Evolutionary conservation across 257 asterid species (phyloP).

Genomic region (Salvia hispanica): DNA sequence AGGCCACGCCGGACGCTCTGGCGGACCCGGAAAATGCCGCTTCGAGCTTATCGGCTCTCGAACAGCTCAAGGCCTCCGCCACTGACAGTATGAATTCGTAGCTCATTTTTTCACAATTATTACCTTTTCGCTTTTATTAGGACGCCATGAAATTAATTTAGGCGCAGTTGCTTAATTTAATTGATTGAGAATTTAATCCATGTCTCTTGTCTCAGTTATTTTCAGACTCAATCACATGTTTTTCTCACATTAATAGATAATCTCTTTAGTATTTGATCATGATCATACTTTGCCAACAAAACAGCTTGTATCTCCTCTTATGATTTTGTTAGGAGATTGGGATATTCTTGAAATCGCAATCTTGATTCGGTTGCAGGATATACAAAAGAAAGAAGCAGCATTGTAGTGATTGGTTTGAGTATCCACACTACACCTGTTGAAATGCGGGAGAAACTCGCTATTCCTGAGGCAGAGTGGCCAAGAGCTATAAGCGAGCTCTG

Average conservation of each 20-base stretch:
- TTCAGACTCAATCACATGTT: too few relatives aligned
- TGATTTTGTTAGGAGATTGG: not conserved
- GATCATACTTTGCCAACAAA: too few relatives aligned
- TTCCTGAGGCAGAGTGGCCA: slow-evolving; percentile 97
- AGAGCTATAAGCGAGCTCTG: slow-evolving; percentile 85
- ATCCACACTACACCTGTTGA: slow-evolving; percentile 87
- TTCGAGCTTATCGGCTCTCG: slow-evolving; percentile 41
- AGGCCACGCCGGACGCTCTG: slow-evolving; percentile 48
- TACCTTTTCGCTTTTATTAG: slow-evolving; percentile 7
- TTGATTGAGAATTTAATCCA: too few relatives aligned
- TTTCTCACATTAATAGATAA: too few relatives aligned
- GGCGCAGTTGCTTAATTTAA: too few relatives aligned
- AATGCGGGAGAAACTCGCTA: slow-evolving; percentile 89
- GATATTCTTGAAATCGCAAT: not conserved
- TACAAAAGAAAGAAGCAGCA: slow-evolving; percentile 87
- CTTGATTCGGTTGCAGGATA: slow-evolving; percentile 52
- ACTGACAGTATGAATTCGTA: slow-evolving; percentile 27
- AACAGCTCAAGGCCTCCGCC: slow-evolving; percentile 29
- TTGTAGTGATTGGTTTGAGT: slow-evolving; percentile 83
- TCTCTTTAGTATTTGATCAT: too few relatives aligned
- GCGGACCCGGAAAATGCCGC: slow-evolving; percentile 42
- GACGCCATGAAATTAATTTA: slow-evolving; percentile 14
- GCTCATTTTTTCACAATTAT: not conserved
- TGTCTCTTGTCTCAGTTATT: too few relatives aligned
- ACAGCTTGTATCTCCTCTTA: too few relatives aligned